Evolutionary conservation across 352 stramenopile species (phyloP), one percentile per base, ranked within the genome.

Genomic region (Globisporangium cylindrosporum): DNA sequence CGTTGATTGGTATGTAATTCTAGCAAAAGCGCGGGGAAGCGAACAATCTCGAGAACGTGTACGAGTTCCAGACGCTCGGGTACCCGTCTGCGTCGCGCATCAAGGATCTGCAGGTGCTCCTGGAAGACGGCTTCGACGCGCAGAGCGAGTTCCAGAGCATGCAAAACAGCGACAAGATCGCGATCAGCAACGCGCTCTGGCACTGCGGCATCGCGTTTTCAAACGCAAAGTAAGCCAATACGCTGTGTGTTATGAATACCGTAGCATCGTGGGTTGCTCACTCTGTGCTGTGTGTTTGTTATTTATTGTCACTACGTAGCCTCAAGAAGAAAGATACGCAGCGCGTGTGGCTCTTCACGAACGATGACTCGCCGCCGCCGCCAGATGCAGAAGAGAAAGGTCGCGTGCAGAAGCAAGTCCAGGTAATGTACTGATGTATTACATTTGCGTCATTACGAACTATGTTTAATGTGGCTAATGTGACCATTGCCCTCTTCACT

Each of bases 261-360:
- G 15, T 49, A 49, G 41, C 12, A 46, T 46, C 12, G 18, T 51
- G 1, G 43, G 18, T 51, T 22, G 15, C 43, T 51, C 6, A 51
- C 43, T 22, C 15, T 51, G n/a, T 51, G 43, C 18, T 51, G 41
- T 27, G 25, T 1, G 25, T 27, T 49, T 49, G 43, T 10, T 57
- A 20, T 59, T 15, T 53, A 15, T 59, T 14, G 48, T 2, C 58
- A 0, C 10, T 55, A 51, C 34, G 4, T 55, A 95, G 87, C 61
- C 73, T 95, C n/a, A 93, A 93, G 70, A 92, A 92, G 72, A 91
- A 91, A 66, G 86, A 95, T 68, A 85, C 81, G 34, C 85, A 95
- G 68, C 85, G 84, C n/a, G 81, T 93, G 34, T 95, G 88, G 88
- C 81, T 93, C 61, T 93, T 95, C 66, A 95, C 88, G 32, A 93